Base-by-base conservation (phyloP, 108 stramenopile species). In the Chaetoceros tenuissimus region DNA sequence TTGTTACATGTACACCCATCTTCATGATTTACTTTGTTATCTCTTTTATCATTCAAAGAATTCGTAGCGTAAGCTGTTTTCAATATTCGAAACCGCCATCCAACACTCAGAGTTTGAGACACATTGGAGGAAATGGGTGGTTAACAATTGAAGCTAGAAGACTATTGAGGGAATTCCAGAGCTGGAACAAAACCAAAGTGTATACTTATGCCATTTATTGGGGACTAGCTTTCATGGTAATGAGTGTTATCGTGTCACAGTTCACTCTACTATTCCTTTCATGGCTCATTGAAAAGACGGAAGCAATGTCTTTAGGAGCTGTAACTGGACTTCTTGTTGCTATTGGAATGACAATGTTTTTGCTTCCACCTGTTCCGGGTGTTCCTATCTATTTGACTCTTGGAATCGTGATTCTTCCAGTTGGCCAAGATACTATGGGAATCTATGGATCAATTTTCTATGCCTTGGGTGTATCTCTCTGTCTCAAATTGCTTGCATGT, bases 351-450 rank as follows among this genome's bases (percentile, higher is more conserved):
- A 43, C 55, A 21, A 71, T 81, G 73, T 84, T 84, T 52, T 64
- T 81, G 21, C 63, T 81, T 23, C 83, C 83, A 27, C 80, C 80
- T n/a, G 77, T 84, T 20, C 83, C 83, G 18, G 79, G 79, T 19
- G 74, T 77, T 19, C 83, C 83, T 22, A 72, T 84, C 21, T 84
- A 84, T 57, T 53, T 81, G 62, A 62, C 72, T 13, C 67, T 75
- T 31, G 83, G 83, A 17, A 75, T 84, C 61, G 71, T 84, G 1
- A 55, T 81, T 49, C 43, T 71, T 1, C 67, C 68, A 1, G 59
- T 51, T n/a, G 83, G 77, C 22, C 46, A 71, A 46, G 53, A 64
- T 0, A 49, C 48, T 3, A 40, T 80, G 10, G 73, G 76, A 20
- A 70, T 72, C 59, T 29, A 62, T 23, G 71, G 77, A 24, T 67